Evolutionary conservation across 1,284 basidiomycete species (phyloP), one percentile per base, ranked within the genome.

Genomic region (Ustilago sp.): DNA sequence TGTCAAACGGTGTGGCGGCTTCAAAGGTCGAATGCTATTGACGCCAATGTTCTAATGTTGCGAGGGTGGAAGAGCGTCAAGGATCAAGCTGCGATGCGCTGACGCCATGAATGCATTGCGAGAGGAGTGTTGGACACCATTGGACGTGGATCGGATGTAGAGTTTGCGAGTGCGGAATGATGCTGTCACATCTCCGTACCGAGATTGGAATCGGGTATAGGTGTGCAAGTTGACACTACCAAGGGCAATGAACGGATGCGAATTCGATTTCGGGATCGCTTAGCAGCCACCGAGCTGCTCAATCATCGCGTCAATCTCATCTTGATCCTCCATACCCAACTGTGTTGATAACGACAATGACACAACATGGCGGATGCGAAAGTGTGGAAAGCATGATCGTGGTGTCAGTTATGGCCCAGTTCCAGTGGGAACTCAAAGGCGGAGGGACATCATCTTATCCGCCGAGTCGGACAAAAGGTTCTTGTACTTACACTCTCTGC

Each of bases 291-390:
- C 81, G 45, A 83, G 72, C 72, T 86, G 83, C 79, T 85, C 84
- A 52, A 85, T 82, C 83, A 85, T 84, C 17, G 83, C 84, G 59
- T 85, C 84, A 54, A 85, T 85, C 60, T 85, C 82, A 65, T 85
- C 83, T 41, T 81, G 79, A 59, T 85, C 84, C 63, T 85, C 84
- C 80, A 85, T 82, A 52, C 71, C 78, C 61, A 85, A 80, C 83
- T 85, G 74, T 85, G 74, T 35, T 31, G 28, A 7, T 9, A 9
- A 38, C 23, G 23, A 28, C 23, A 28, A 9, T 23, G 19, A 41
- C 8, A 11, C n/a, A 52, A 36, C n/a, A 23, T 4, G 2, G 34
- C 34, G 4, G 31, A 31, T 35, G 31, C 13, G 54, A 38, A 7
- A 13, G 3, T 7, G 23, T 13, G 36, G 54, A 32, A 39, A 35